A percentile compares a stretch with the other conserved stretches of the same genome.
These are phyloP conservation scores for Closterium sp. DNA, from an alignment of 139 green algal species.

Conservation along the genomic window DNA sequence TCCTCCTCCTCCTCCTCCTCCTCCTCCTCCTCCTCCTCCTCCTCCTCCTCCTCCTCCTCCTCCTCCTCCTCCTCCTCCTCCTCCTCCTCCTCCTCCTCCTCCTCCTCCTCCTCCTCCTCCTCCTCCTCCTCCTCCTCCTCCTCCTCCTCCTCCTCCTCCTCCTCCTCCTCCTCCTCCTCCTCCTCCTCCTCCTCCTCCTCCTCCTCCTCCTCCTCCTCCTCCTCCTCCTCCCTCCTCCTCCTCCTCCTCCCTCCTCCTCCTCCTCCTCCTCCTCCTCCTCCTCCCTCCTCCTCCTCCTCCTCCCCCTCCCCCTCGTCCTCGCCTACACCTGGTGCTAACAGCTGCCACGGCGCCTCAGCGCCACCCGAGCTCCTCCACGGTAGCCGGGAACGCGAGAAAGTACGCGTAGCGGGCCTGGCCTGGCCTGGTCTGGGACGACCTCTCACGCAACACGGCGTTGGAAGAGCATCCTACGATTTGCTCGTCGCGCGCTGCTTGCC, in stretches of 20 bases:
- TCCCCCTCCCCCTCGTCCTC: background rate
- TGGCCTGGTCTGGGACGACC: background rate
- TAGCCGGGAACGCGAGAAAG: background rate
- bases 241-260: background rate
- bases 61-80: background rate
- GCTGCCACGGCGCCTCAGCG: background rate
- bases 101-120: background rate
- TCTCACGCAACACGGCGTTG: background rate
- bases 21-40: background rate
- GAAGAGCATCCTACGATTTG: background rate
- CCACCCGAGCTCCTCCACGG: background rate
- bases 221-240: background rate
- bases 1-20: background rate
- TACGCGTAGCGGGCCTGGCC: no score
- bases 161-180: background rate
- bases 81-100: background rate
- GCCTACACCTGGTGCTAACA: background rate
- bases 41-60: background rate
- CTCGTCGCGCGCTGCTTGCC: background rate
- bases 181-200: background rate
- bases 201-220: background rate
- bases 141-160: background rate
- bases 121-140: background rate
- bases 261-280: background rate
- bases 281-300: no score